Conservation (phyloP, 2,329 filamentous ascomycete genomes). For the Paracorniculantispora psalliotae region DNA sequence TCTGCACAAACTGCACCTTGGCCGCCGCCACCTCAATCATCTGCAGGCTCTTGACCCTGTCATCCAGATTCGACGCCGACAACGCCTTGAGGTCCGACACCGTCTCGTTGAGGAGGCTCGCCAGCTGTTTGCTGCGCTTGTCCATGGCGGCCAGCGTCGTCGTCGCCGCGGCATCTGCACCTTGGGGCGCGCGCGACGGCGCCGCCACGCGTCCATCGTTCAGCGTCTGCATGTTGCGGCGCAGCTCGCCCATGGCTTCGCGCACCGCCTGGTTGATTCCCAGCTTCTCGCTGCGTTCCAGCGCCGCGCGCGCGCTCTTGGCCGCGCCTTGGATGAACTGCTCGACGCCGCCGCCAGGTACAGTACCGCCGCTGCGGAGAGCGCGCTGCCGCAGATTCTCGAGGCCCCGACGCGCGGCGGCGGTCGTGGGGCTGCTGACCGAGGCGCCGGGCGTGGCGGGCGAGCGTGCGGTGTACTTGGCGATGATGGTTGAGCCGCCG, state of each 20-base stretch:
- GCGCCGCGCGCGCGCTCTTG: constrained; percentile 68
- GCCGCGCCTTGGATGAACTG: constrained; percentile 70
- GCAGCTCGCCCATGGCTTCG: constrained; percentile 76
- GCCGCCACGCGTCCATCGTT: constrained; percentile 49
- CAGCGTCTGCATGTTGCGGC: constrained; percentile 66
- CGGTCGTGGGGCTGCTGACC: constrained; percentile 30
- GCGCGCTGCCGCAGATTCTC: constrained; percentile 37
- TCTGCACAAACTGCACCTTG: constrained; percentile 61
- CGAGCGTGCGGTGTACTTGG: constrained; percentile 61
- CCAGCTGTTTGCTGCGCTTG: constrained; percentile 60
- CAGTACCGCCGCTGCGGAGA: constrained; percentile 33
- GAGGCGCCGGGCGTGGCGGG: constrained; percentile 32
- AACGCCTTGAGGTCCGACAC: constrained; percentile 58
- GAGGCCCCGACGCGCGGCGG: constrained; percentile 20
- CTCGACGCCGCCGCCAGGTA: constrained; percentile 47
- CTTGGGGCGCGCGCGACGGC: background rate
- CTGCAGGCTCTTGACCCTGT: constrained; percentile 46
- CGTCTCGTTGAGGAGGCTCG: constrained; percentile 62
- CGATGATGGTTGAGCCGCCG: constrained; percentile 61
- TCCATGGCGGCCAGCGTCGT: constrained; percentile 51
- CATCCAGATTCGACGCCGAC: constrained; percentile 45
- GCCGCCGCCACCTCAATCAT: constrained; percentile 54
- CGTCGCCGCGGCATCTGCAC: constrained; percentile 18
- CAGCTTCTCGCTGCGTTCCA: constrained; percentile 68
- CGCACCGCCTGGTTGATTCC: constrained; percentile 76